Conservation (phyloP, 495 filamentous ascomycete species). For the Immersiella caudata region DNA sequence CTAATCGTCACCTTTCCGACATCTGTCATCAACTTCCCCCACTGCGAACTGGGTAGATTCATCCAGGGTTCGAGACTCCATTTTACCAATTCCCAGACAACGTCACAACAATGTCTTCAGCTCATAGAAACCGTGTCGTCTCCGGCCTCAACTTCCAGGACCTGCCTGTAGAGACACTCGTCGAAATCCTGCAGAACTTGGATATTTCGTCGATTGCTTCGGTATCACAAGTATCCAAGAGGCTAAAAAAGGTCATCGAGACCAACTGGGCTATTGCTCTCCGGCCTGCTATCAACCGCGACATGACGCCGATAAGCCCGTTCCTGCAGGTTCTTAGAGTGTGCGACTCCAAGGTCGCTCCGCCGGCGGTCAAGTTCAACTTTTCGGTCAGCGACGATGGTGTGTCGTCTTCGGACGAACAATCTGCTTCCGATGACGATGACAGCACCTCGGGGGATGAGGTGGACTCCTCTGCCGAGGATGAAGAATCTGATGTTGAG, state of each 20-base stretch:
- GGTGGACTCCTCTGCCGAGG: background rate
- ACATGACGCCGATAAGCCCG: conserved; percentile 64
- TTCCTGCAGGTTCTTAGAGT: conserved; percentile 61
- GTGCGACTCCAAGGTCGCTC: conserved; percentile 17
- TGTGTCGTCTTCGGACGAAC: background rate
- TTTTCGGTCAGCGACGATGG: background rate
- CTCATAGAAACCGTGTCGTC: background rate
- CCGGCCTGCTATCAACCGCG: conserved; percentile 36
- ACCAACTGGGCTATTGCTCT: conserved; percentile 32
- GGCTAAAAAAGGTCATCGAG: conserved; percentile 28
- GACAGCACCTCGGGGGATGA: background rate
- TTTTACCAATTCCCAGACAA: background rate
- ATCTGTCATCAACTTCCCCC: background rate
- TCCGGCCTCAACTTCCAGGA: background rate
- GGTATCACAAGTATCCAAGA: conserved; percentile 29
- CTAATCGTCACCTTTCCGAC: background rate
- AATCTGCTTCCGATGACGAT: background rate
- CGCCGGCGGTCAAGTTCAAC: conserved; percentile 41
- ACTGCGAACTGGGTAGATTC: background rate
- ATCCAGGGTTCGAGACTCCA: background rate
- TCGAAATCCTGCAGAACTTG: conserved; percentile 39
- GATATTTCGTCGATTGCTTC: conserved; percentile 30
- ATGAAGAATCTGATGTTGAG: conserved; percentile 2
- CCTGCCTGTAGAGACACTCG: conserved; percentile 37
- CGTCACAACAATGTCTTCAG: background rate